Evolutionary conservation across 2,329 filamentous ascomycete species (phyloP), one percentile per base, ranked within the genome.

Genomic region (Colletotrichum costaricense): DNA sequence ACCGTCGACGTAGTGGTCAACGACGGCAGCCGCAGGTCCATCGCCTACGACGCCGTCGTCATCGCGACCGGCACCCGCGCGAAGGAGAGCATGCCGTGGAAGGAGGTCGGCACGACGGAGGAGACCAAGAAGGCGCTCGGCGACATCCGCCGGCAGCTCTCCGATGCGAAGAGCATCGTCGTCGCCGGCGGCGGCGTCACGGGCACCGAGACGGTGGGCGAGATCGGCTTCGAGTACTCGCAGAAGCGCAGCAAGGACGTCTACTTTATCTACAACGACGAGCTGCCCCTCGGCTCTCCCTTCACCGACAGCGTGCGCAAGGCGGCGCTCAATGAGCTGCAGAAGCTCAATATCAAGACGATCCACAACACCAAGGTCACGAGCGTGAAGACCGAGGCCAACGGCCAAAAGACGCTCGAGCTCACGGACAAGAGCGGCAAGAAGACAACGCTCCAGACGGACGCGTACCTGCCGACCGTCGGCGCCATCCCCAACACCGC

Each of bases 1-100:
- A 80, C 80, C 4, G 82, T 88, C 58, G 80, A 81, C 24, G 78
- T 88, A 8, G 54, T 68, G 4, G 75, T 78, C 7, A 78, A 79
- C 11, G 75, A 77, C n/a, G 80, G 81, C 42, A 68, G 55, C 5
- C 72, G 78, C 64, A 81, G 81, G 26, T 77, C 77, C 4, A 70
- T 89, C 14, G 52, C 59, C 63, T 90, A 89, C 78, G 85, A 89
- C 77, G 85, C 89, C 30, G 82, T 90, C 8, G 83, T 90, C 38
- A 79, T 90, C 52, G 88, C 88, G 3, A 90, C 89, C 0, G 90
- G 90, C 8, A 80, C 86, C 3, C 81, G 81, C 33, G 82, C 84
- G 38, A 80, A 77, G 26, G 84, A 82, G 5, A 80, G 78, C 72
- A 82, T 87, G 80, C 88, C 89, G 0, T 90, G 86, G 79, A 91